phyloP scores from a whole-genome alignment of 805 yeast species.

The Schwanniomyces yamadae region DNA sequence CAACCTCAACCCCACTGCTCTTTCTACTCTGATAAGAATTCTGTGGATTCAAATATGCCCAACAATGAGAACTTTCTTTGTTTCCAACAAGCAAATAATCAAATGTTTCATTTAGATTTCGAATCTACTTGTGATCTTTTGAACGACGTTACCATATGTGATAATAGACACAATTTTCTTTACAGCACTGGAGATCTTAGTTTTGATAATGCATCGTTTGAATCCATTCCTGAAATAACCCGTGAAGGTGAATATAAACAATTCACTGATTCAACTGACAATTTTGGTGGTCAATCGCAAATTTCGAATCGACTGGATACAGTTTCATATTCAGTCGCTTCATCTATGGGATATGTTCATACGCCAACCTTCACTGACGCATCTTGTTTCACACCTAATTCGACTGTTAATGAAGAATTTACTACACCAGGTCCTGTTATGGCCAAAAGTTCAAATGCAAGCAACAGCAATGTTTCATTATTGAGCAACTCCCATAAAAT shows the following conservation, averaged over 20 bases:
- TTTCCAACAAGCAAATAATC: too few species aligned
- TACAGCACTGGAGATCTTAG: slow-evolving; percentile 25
- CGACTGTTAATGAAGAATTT: slow-evolving; percentile 9
- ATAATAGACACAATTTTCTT: slow-evolving; percentile 17
- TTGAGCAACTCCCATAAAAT: slow-evolving; percentile 10
- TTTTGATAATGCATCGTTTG: slow-evolving; percentile 24
- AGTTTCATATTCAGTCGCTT: slow-evolving; percentile 15
- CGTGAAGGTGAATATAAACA: neutral
- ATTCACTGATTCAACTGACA: slow-evolving; percentile 1
- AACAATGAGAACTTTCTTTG: too few species aligned
- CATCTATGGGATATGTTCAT: slow-evolving; percentile 16
- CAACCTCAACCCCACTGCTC: too few species aligned
- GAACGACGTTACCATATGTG: slow-evolving; percentile 11
- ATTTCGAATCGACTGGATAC: slow-evolving; percentile 3
- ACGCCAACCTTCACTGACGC: slow-evolving; percentile 20
- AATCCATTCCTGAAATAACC: slow-evolving; percentile 24
- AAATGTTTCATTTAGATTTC: too few species aligned
- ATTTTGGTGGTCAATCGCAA: neutral
- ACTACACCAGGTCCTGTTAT: neutral
- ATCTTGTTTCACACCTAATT: slow-evolving; percentile 16
- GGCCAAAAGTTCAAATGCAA: neutral
- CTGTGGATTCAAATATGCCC: too few species aligned
- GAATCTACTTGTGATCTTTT: slow-evolving; percentile 16
- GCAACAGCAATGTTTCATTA: too few species aligned
- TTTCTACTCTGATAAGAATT: too few species aligned